A percentile compares a stretch with the other conserved stretches of the same genome.
Conservation (phyloP, 192 early-diverging fungal genomes). For the Coemansia sp. region DNA sequence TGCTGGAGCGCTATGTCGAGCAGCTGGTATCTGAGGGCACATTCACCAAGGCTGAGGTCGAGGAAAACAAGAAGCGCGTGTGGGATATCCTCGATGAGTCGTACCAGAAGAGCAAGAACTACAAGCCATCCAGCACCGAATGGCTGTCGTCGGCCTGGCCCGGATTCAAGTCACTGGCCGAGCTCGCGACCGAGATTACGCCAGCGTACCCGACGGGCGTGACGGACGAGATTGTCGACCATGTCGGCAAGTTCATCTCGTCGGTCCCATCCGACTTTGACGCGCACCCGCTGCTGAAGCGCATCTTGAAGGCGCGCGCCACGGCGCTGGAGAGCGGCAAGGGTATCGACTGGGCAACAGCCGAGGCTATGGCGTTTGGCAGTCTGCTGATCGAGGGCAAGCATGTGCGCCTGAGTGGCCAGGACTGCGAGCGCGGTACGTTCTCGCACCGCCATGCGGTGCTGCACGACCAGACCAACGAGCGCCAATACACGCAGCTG, state of each 20-base stretch:
- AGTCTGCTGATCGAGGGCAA: slow-evolving; percentile 85
- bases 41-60: slow-evolving; percentile 75
- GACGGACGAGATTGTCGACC: slow-evolving; percentile 62
- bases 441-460: slow-evolving; percentile 98
- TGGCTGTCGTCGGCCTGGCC: slow-evolving; percentile 95
- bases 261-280: slow-evolving; percentile 79
- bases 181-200: slow-evolving; percentile 65
- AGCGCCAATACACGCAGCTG: slow-evolving; percentile 74
- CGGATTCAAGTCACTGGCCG: slow-evolving; percentile 73
- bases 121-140: slow-evolving; percentile 83
- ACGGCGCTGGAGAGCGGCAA: slow-evolving; percentile 71
- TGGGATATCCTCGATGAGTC: slow-evolving; percentile 91
- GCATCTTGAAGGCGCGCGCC: slow-evolving; percentile 79
- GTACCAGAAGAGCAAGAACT: slow-evolving; percentile 81
- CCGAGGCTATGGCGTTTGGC: slow-evolving; percentile 90
- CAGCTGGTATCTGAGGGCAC: slow-evolving; percentile 80
- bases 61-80: slow-evolving; percentile 83
- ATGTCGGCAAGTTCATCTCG: slow-evolving; percentile 78
- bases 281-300: slow-evolving; percentile 77
- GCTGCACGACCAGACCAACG: slow-evolving; percentile 90
- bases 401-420: slow-evolving; percentile 89
- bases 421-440: slow-evolving; percentile 98
- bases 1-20: slow-evolving; percentile 76
- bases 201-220: slow-evolving; percentile 66
- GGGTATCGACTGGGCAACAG: slow-evolving; percentile 94